Evolutionary conservation across 1,139 yeast species (phyloP).

Genomic region (Protomyces inouyei): DNA sequence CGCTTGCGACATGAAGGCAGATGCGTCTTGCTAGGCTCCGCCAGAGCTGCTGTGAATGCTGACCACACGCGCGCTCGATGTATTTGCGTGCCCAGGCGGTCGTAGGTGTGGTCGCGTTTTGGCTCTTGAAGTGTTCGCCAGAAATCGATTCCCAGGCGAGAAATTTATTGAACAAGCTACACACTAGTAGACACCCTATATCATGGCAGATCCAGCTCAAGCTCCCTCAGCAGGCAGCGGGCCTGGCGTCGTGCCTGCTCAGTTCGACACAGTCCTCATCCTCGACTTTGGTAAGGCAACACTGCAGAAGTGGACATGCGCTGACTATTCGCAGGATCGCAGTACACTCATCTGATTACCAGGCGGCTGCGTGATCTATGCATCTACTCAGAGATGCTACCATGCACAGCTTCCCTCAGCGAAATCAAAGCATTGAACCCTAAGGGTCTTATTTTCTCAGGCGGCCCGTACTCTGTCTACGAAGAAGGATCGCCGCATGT

Average conservation of each 20-base stretch:
- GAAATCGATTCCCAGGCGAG: too few relatives aligned
- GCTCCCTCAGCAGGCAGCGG: slow-evolving; percentile 26
- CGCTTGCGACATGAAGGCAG: neutral
- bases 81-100: too few relatives aligned
- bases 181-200: neutral
- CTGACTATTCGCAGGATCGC: slow-evolving; percentile 47
- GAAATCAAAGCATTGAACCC: slow-evolving; percentile 86
- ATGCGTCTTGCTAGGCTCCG: neutral
- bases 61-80: too few relatives aligned
- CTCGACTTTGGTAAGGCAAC: slow-evolving; percentile 63
- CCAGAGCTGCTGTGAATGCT: neutral
- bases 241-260: slow-evolving; percentile 32
- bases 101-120: too few relatives aligned
- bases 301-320: slow-evolving; percentile 38
- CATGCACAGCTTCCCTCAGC: slow-evolving; percentile 93
- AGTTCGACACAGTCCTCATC: slow-evolving; percentile 82
- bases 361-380: slow-evolving; percentile 97
- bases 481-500: slow-evolving; percentile 96
- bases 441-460: slow-evolving; percentile 91
- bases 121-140: too few relatives aligned
- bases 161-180: neutral
- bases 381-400: slow-evolving; percentile 98
- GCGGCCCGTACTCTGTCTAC: slow-evolving; percentile 97
- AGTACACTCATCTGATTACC: slow-evolving; percentile 92
- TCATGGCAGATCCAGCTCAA: neutral